These are phyloP conservation scores for Sporobolomyces phaffii DNA, from an alignment of 768 basidiomycete species.

Conservation along the genomic window DNA sequence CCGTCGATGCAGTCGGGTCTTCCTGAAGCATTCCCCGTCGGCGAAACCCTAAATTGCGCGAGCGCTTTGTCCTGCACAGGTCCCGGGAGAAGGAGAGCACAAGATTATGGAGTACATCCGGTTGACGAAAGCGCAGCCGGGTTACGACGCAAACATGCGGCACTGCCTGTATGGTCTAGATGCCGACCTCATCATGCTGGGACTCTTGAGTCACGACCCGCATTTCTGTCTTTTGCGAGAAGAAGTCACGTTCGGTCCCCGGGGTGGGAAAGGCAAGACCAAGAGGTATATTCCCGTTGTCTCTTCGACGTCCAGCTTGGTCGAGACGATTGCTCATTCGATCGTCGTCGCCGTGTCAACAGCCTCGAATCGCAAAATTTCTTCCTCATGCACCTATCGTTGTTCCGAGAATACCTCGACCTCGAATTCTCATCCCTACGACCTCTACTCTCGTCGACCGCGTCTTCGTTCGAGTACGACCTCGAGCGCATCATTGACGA, in stretches of 20 bases:
- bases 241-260: conserved; percentile 94
- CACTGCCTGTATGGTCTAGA: conserved; percentile 98
- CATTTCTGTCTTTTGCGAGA: conserved; percentile 96
- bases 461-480: conserved; percentile 72
- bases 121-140: conserved; percentile 83
- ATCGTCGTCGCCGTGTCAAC: no score
- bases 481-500: conserved; percentile 96
- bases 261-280: conserved; percentile 60
- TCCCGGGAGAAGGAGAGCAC: conserved; percentile 98
- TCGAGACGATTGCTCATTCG: not conserved
- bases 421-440: conserved; percentile 67
- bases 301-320: not conserved
- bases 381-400: conserved; percentile 85
- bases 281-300: conserved; percentile 20
- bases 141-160: conserved; percentile 91
- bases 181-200: conserved; percentile 97
- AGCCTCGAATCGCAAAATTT: conserved; percentile 77
- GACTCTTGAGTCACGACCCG: conserved; percentile 91
- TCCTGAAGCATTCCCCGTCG: no score
- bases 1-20: no score
- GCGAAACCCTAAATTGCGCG: no score
- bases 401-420: conserved; percentile 95
- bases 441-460: not conserved
- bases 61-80: conserved; percentile 28
- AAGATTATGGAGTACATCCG: conserved; percentile 99